Base-by-base conservation (phyloP, 2,329 filamentous ascomycete species). In the Diaporthe vexans region DNA sequence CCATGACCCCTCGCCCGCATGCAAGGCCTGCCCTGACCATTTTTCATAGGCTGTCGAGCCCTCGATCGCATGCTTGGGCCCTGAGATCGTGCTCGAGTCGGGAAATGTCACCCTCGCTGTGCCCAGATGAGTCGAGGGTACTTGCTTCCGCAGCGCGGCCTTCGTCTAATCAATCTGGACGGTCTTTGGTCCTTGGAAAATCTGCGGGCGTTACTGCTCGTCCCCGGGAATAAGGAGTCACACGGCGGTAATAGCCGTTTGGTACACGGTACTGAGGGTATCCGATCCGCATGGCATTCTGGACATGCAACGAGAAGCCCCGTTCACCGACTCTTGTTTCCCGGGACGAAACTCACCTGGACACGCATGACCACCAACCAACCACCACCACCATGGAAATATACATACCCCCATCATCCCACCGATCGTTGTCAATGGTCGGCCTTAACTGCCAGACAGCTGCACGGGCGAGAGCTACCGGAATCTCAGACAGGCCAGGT, bases 101-200 rank as follows among this genome's bases (percentile, higher is more conserved):
- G 29, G 46, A 13, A 35, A 67, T 67, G 63, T 67, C 46, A 67
- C 63, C 46, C 3, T 26, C 24, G 29, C 19, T 37, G 63, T 19
- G 46, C 63, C 63, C 11, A 67, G 63, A 52, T 40, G 46, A 52
- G 46, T 52, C 63, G 63, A 67, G 63, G 63, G 46, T 52, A 52
- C 63, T 40, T 67, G 46, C 63, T 52, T 35, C 63, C 63, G 63
- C 46, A 43, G 29, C 29, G 29, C 10, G 63, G 19, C 29, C 46
- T 24, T 37, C 15, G 43, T 26, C 29, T 24, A 19, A 63, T 21
- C 58, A 19, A 37, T 52, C 46, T 21, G 6, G 13, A 52, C 63
- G 46, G 40, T 29, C 40, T 11, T n/a, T 10, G 40, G 4, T 21
- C 17, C 5, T 6, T 6, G 40, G 40, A 17, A 19, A 29, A 48